Base-by-base conservation (phyloP, 352 stramenopile species). In the Phytophthora syringae region DNA sequence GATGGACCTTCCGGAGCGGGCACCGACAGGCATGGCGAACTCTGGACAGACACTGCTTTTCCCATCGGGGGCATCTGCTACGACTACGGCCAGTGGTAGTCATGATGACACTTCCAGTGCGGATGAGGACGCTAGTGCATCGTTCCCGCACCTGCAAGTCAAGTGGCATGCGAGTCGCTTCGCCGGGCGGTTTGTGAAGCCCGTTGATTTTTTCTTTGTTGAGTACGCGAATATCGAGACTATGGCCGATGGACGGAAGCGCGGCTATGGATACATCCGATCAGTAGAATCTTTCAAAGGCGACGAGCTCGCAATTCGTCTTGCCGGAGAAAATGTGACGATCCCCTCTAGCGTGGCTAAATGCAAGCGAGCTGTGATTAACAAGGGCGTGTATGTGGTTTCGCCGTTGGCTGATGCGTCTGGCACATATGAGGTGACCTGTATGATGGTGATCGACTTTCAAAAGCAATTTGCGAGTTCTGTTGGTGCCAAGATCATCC, bases 101-200 rank as follows among this genome's bases (percentile, higher is more conserved):
- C 67, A 77, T 37, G 71, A 77, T 11, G 83, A 84, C 25, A 71
- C 60, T 18, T 84, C 79, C 10, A 84, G 67, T 48, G 56, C 71
- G 22, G 74, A 84, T 39, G 80, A 90, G 39, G 76, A 79, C 9
- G 50, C 48, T 4, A 52, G 57, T 24, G 73, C 74, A 27, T 77
- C 70, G 30, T 90, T 93, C 34, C 88, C 86, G 12, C 79, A 88
- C 16, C 69, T 94, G 28, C 78, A 90, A 52, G 82, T 95, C 47
- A 95, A 95, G 60, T 95, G 88, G 88, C 88, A 94, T 62, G 88
- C 86, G 40, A 93, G 83, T 66, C 83, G 86, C 18, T 92, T 95
- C 34, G 86, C 86, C 2, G 86, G 86, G 0, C 80, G 86, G 1
- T 92, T 94, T 30, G 84, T 92, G 40, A 94, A 93, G 61, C 85